Evolutionary conservation across 2,329 filamentous ascomycete species (phyloP).

Genomic region (Epichloe coenophiala): DNA sequence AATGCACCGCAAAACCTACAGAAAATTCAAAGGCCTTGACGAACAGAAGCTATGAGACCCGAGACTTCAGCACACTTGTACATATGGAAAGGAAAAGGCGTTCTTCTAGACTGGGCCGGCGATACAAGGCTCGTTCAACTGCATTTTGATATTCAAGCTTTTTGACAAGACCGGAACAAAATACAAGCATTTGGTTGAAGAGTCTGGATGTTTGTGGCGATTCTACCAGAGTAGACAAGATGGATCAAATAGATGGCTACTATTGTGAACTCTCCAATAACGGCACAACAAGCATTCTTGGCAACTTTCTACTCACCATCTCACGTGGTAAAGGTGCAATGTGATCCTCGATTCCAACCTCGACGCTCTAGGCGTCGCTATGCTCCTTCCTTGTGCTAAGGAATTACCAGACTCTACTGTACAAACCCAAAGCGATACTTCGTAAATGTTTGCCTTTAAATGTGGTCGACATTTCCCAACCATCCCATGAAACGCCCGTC

Average conservation of each 20-base stretch:
- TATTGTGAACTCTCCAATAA: too few species aligned
- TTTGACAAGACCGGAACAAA: neutral
- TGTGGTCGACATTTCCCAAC: neutral
- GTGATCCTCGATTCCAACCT: neutral
- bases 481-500: conserved; percentile 4
- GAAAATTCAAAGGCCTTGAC: conserved; percentile 32
- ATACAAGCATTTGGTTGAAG: neutral
- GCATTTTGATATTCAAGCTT: neutral
- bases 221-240: too few species aligned
- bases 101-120: neutral
- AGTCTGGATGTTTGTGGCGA: too few species aligned
- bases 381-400: neutral
- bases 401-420: conserved; percentile 1
- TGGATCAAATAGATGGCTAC: too few species aligned
- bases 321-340: neutral
- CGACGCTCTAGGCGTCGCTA: neutral
- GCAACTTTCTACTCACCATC: neutral
- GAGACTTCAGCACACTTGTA: neutral
- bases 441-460: neutral
- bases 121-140: neutral
- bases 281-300: too few species aligned
- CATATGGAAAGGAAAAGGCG: neutral
- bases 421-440: conserved; percentile 1
- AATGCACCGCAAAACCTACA: conserved; percentile 70
- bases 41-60: conserved; percentile 12